phyloP scores from a whole-genome alignment of 2,329 filamentous ascomycete genomes.

The Sclerotinia glacialis region DNA sequence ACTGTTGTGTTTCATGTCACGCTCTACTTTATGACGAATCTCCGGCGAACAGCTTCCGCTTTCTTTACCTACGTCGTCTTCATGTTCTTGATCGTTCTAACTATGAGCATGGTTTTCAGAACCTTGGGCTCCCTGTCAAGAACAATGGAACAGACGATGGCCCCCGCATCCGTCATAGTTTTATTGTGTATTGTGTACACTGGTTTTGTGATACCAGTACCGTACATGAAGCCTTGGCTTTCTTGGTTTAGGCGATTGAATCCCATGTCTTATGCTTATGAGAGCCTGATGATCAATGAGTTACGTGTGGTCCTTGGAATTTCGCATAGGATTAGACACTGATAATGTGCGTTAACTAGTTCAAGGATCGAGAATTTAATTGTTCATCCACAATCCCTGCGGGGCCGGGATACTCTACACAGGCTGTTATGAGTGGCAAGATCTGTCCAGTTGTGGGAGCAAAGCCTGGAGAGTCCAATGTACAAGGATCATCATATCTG shows the following conservation, averaged over 20 bases:
- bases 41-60: not conserved
- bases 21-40: slow-evolving; percentile 55
- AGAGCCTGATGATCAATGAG: slow-evolving; percentile 78
- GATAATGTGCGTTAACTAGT: slow-evolving; percentile 40
- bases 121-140: slow-evolving; percentile 73
- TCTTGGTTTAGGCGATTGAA: slow-evolving; percentile 70
- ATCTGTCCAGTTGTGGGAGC: slow-evolving; percentile 58
- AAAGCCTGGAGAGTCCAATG: slow-evolving; percentile 49
- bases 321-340: too few species aligned
- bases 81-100: slow-evolving; percentile 34
- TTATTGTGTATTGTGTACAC: slow-evolving; percentile 32
- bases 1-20: slow-evolving; percentile 53
- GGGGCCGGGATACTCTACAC: not conserved
- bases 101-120: slow-evolving; percentile 83
- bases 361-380: slow-evolving; percentile 41
- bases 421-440: not conserved
- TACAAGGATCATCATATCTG: slow-evolving; percentile 27
- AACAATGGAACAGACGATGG: slow-evolving; percentile 63
- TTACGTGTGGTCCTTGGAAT: too few species aligned
- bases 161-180: slow-evolving; percentile 53
- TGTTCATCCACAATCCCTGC: slow-evolving; percentile 20
- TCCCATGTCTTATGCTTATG: slow-evolving; percentile 70
- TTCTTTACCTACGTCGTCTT: not conserved
- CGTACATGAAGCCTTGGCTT: slow-evolving; percentile 73
- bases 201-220: slow-evolving; percentile 44